Evolutionary conservation across 2,329 filamentous ascomycete genomes (phyloP), one percentile per base, ranked within the genome.

Genomic region (Diplodia mutila): DNA sequence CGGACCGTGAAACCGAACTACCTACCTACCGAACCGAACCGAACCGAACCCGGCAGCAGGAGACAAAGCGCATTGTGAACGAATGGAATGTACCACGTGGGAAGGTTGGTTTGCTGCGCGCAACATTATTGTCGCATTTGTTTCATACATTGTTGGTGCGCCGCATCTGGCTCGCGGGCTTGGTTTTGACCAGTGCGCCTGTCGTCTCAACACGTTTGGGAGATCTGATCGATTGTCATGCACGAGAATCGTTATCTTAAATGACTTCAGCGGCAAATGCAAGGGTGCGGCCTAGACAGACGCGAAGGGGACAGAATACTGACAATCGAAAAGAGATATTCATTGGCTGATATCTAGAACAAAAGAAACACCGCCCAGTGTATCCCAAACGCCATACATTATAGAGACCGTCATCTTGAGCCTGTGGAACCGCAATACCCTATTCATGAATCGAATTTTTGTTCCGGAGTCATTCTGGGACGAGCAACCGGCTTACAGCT

Each of bases 371-470:
- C 59, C 46, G 46, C 59, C 29, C n/a, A 37, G 21, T 49, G n/a
- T 46, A 29, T 51, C 39, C 59, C n/a, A 12, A 65, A 65, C 61
- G 61, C 61, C 61, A 18, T 42, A 23, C 23, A 54, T 46, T 49
- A 46, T 54, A 29, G 48, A 29, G 34, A 29, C 61, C 61, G 42
- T 54, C 6, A 46, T 54, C 61, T 46, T 54, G 9, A 25, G 16
- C 49, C 61, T n/a, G 34, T 42, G 29, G 39, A 54, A 54, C 42
- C 29, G 32, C 37, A 23, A 37, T 65, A 25, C 32, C 3, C 9
- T 51, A n/a, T 34, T n/a, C 27, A 23, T 37, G 46, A 25, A 23
- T 37, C 29, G 21, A 37, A n/a, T 27, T 14, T 53, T 52, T 53
- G 37, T 9, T 1, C 25, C n/a, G 8, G 14, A 25, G 12, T 18